Percentiles rank a stretch among this genome's conserved stretches.
These are phyloP conservation scores for Sphaerosporella brunnea DNA, from an alignment of 495 filamentous ascomycete genomes.

Conservation along the genomic window DNA sequence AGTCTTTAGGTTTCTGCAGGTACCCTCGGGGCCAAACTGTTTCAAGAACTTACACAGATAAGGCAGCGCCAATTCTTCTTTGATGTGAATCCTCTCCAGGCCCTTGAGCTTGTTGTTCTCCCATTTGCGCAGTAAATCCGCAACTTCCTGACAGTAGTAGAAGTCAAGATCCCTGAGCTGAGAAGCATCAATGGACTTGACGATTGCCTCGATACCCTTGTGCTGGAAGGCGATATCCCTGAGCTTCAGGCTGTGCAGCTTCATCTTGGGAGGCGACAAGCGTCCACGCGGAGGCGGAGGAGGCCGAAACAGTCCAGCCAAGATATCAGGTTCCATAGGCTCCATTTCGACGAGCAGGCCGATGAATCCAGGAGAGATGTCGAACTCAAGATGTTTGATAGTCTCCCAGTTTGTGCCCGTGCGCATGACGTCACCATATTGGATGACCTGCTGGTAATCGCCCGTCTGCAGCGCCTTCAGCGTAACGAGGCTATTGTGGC, in stretches of 20 bases:
- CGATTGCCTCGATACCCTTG: neutral
- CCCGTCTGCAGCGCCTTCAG: neutral
- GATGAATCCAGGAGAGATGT: slow-evolving; percentile 4
- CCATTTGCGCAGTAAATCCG: slow-evolving; percentile 2
- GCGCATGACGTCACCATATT: slow-evolving; percentile 2
- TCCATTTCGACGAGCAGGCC: slow-evolving; percentile 2
- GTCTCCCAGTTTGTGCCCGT: slow-evolving; percentile 1
- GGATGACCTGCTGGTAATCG: neutral
- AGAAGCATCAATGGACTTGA: neutral
- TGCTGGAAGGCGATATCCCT: slow-evolving; percentile 3
- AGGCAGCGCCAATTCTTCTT: neutral
- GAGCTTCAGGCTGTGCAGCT: slow-evolving; percentile 1
- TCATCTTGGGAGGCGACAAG: neutral
- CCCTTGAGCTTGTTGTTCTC: neutral
- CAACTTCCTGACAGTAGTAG: slow-evolving; percentile 3
- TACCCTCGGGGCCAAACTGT: slow-evolving; percentile 8
- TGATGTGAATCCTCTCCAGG: slow-evolving; percentile 1
- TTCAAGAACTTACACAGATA: slow-evolving; percentile 3
- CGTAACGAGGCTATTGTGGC: neutral
- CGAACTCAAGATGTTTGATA: slow-evolving; percentile 1
- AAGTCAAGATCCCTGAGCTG: neutral
- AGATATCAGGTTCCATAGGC: slow-evolving; percentile 5
- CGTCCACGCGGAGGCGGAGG: neutral
- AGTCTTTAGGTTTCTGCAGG: slow-evolving; percentile 4
- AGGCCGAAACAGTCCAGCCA: slow-evolving; percentile 1